Percentiles rank a stretch among this genome's conserved stretches.
Conservation (phyloP, 306 rosid species). For the Casuarina glauca region DNA sequence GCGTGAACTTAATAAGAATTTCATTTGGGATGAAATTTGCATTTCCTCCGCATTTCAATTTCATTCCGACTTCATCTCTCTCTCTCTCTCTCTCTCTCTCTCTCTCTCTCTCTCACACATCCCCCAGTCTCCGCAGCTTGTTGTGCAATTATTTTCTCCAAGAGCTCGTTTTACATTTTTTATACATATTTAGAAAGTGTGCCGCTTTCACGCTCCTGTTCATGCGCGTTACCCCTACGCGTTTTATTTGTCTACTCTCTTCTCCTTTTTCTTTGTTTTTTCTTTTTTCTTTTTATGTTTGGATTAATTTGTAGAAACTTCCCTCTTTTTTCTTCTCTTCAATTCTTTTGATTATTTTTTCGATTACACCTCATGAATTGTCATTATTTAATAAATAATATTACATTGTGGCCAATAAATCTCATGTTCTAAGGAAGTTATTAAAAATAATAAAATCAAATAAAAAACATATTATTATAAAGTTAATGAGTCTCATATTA, state of each 20-base stretch:
- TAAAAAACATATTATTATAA: too few species aligned
- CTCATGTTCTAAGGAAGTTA: too few species aligned
- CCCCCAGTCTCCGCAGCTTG: conserved; percentile 36
- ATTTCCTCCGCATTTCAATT: conserved; percentile 77
- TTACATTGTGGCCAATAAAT: too few species aligned
- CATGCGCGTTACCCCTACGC: not conserved
- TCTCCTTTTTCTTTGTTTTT: not conserved
- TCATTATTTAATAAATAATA: too few species aligned
- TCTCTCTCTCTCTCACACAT: not conserved
- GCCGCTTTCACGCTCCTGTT: not conserved
- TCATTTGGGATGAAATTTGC: conserved; percentile 49
- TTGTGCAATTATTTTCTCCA: conserved; percentile 15
- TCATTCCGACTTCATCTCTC: conserved; percentile 95
- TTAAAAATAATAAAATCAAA: too few species aligned
- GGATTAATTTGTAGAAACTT: too few species aligned
- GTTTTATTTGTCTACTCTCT: not conserved
- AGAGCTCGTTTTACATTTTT: not conserved
- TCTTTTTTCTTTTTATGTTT: too few species aligned
- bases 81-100: not conserved
- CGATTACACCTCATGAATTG: not conserved
- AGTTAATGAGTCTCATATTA: too few species aligned
- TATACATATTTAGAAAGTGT: not conserved
- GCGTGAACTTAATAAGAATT: conserved; percentile 81
- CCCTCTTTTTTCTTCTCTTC: too few species aligned
- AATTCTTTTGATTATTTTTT: too few species aligned